Conservation (phyloP, 1,284 basidiomycete genomes). For the Microbotryum violaceum region DNA sequence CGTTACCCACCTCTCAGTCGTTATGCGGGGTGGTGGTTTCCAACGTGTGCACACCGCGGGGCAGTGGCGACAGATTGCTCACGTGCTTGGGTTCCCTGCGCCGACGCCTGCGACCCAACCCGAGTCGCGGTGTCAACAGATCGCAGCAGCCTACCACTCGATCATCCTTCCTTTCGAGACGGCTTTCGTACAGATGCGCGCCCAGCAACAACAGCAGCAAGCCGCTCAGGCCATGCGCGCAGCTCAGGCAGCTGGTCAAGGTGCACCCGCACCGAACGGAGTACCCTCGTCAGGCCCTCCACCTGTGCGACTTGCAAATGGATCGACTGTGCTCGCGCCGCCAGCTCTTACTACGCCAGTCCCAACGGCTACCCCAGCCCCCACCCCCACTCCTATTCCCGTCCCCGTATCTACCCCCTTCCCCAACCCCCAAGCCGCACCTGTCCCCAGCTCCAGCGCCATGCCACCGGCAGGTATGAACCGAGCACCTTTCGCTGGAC, state of each 20-base stretch:
- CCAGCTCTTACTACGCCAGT: neutral
- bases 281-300: too few species aligned
- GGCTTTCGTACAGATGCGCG: constrained; percentile 9
- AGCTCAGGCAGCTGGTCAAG: too few species aligned
- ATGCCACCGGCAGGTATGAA: too few species aligned
- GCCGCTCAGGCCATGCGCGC: constrained; percentile 4
- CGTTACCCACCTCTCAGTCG: constrained; percentile 2
- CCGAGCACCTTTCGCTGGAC: too few species aligned
- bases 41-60: neutral
- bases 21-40: constrained; percentile 7
- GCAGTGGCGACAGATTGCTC: constrained; percentile 5
- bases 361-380: too few species aligned
- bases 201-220: constrained; percentile 4
- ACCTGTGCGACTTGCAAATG: neutral
- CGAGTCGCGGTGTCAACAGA: neutral
- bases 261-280: too few species aligned
- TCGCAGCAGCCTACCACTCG: constrained; percentile 20
- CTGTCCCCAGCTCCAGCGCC: too few species aligned
- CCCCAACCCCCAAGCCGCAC: too few species aligned
- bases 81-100: constrained; percentile 7
- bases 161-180: constrained; percentile 23
- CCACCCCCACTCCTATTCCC: too few species aligned
- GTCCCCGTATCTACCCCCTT: too few species aligned
- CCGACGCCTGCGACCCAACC: constrained; percentile 7
- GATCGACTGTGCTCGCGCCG: neutral